Conservation (phyloP, 31 red algal genomes). For the Odonthalia washingtoniensis region DNA sequence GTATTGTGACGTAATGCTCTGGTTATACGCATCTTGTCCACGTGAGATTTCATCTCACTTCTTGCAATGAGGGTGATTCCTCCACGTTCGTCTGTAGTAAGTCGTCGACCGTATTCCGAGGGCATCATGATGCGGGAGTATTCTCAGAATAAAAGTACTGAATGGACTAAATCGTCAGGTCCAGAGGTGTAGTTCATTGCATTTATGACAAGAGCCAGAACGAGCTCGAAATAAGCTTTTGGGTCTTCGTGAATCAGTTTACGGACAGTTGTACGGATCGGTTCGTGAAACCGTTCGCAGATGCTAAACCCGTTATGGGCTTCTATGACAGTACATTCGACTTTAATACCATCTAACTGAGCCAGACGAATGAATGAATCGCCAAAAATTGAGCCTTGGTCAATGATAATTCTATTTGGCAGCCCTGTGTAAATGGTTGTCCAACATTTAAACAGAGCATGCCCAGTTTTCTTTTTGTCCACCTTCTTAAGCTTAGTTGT, state of each 20-base stretch:
- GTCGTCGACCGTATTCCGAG: neutral
- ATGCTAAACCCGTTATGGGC: slow-evolving; percentile 15
- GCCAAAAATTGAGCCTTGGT: slow-evolving; percentile 40
- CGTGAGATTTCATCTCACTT: neutral
- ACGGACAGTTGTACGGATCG: slow-evolving; percentile 30
- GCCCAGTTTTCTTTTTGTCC: neutral
- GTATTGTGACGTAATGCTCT: neutral
- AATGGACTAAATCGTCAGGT: slow-evolving; percentile 36
- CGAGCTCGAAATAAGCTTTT: neutral
- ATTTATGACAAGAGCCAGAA: slow-evolving; percentile 22
- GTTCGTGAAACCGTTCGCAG: slow-evolving; percentile 41
- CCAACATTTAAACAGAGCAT: slow-evolving; percentile 22
- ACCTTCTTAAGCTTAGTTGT: neutral
- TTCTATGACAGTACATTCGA: slow-evolving; percentile 25
- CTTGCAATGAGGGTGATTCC: neutral
- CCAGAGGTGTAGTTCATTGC: slow-evolving; percentile 38
- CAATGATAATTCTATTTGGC: slow-evolving; percentile 34
- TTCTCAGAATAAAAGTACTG: slow-evolving; percentile 39
- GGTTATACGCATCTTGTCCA: neutral
- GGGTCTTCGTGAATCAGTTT: slow-evolving; percentile 29
- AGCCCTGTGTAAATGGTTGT: slow-evolving; percentile 37
- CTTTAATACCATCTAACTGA: neutral
- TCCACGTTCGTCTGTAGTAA: neutral
- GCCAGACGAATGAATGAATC: slow-evolving; percentile 12
- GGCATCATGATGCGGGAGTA: slow-evolving; percentile 9